Evolutionary conservation across 495 filamentous ascomycete genomes (phyloP), one percentile per base, ranked within the genome.

Genomic region (Hypoxylon subgilvum): DNA sequence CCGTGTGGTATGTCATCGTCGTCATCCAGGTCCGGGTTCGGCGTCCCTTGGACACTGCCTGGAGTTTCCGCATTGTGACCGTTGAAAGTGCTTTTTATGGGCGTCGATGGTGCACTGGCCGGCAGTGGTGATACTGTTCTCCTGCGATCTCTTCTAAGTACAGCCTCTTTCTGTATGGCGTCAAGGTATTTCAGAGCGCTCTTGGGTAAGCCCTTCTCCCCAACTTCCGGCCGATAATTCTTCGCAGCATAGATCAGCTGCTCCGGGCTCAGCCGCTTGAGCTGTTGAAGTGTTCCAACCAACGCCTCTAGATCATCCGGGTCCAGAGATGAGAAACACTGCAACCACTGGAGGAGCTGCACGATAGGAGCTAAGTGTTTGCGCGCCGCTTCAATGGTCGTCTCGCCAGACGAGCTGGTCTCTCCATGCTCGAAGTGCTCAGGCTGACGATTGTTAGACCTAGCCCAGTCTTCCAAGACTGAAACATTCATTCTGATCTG

Each of bases 401-500:
- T 88, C 65, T 97, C 95, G 1, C 95, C 95, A 1, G 84, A 91
- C n/a, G 88, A 84, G 3, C 80, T 86, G 72, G 88, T 92, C 23
- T 92, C 89, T 6, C 93, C 94, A 52, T 90, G 87, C 69, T 99
- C 94, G 66, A 91, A 97, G 69, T 97, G 94, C 69, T 96, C 94
- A 6, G 94, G 92, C 61, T 95, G 85, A 12, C 95, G 85, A 66
- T 96, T 97, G 73, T 97, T 99, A 19, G 81, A 77, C 10, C 92
- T 82, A 1, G 93, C 94, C 94, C 94, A 99, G 68, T 99, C 94
- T 71, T 99, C 94, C 35, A 99, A 78, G 1, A 82, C 84, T 3
- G 94, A 97, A 19, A 97, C 86, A 69, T 99, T 99, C 90, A 99
- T 96, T 56, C 94, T 90, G 55, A 99, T 97, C 66, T 99, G 95